Evolutionary conservation across 148 eudicot genomes (phyloP), one percentile per base, ranked within the genome.

Genomic region (Polygonum aviculare): DNA sequence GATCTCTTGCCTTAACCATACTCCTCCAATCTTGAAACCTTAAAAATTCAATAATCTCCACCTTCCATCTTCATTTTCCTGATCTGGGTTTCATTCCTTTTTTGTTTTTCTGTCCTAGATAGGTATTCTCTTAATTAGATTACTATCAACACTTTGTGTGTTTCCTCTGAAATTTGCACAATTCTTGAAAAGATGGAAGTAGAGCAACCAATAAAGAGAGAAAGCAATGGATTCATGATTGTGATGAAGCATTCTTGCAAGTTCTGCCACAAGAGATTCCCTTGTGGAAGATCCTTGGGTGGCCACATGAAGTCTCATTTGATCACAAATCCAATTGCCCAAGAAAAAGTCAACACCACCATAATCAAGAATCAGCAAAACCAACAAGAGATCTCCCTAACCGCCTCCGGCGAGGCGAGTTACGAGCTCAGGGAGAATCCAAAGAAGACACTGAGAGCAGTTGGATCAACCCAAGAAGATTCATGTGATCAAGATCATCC

Each of bases 221-320:
- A 69, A 10, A 39, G 36, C 40, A 69, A 40, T 44, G 36, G 19
- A 49, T 71, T 40, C 14, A 16, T 39, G 47, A 71, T 39, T 39
- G 49, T 15, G 49, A 71, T 71, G 74, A 90, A 88, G 71, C 89
- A 95, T 74, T 51, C 80, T n/a, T 95, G 97, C 84, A 95, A 90
- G 78, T 85, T 89, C 33, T 95, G 98, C 78, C 78, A 65, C 82
- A 95, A 88, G 74, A 82, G 81, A 70, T 95, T 90, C 81, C 90
- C 87, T 1, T 85, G 92, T 85, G 98, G 97, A 2, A 88, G 98
- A 93, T 95, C 97, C 50, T 79, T 95, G 54, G 97, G 97, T 16
- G 99, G 99, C 80, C 99, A 95, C 79, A 92, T 92, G 93, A 92
- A 91, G 93, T 90, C 96, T 83, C 99, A 95, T 84, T 79, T 89